phyloP scores from a whole-genome alignment of 345 rosid genomes.

The Eucalyptus curtisii region DNA sequence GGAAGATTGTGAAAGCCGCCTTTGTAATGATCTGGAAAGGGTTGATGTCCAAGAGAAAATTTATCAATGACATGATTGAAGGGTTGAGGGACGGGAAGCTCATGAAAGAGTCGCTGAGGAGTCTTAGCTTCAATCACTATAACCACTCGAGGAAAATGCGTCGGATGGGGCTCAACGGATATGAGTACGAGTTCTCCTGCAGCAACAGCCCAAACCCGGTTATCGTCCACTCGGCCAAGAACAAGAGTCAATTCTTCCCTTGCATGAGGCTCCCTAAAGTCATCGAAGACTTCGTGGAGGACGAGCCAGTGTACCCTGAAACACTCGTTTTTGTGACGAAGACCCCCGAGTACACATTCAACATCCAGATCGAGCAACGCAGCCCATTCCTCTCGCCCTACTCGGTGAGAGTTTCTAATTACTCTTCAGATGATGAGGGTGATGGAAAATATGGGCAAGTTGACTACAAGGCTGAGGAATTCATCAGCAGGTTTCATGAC shows the following conservation, averaged over 20 bases:
- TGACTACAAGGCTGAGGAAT: slow-evolving; percentile 1
- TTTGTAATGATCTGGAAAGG: neutral
- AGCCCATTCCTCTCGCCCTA: neutral
- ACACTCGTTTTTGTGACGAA: neutral
- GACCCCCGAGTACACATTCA: neutral
- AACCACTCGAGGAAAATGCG: neutral
- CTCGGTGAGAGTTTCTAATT: neutral
- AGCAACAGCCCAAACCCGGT: neutral
- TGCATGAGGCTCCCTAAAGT: neutral
- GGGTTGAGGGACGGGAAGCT: neutral
- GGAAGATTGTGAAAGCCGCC: neutral
- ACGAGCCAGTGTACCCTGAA: neutral
- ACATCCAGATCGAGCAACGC: neutral
- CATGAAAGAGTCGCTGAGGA: neutral
- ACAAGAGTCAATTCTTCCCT: neutral
- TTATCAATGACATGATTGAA: neutral
- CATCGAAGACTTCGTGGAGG: neutral
- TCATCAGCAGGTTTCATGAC: neutral
- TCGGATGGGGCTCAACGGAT: neutral
- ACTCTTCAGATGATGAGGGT: neutral
- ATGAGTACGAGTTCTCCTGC: neutral
- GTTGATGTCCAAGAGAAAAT: neutral
- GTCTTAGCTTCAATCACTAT: neutral
- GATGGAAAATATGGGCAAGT: neutral
- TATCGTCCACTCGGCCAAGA: neutral